These are phyloP conservation scores for Xylaria sp. DNA, from an alignment of 2,329 filamentous ascomycete species.

Conservation along the genomic window DNA sequence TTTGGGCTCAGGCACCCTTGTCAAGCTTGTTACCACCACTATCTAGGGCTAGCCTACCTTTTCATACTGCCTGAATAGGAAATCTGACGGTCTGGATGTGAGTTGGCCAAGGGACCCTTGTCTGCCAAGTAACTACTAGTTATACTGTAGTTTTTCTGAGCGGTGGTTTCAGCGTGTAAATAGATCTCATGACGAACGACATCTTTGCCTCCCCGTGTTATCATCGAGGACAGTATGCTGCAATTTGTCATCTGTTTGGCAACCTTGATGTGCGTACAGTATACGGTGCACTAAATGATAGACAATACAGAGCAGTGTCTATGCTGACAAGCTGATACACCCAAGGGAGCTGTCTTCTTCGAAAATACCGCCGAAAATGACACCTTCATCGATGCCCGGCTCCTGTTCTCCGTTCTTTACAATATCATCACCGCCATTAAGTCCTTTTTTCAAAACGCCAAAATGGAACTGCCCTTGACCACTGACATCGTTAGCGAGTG, in stretches of 20 bases:
- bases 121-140: constrained; percentile 4
- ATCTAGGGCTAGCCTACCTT: background rate
- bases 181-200: background rate
- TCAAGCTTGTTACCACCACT: background rate
- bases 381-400: constrained; percentile 21
- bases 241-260: background rate
- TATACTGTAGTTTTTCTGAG: background rate
- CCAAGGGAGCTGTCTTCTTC: constrained; percentile 28
- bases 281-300: background rate
- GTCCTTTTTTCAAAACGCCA: constrained; percentile 28
- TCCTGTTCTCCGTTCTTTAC: constrained; percentile 30
- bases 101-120: constrained; percentile 9
- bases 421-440: constrained; percentile 25
- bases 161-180: constrained; percentile 9
- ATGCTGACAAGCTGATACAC: constrained; percentile 28
- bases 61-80: background rate
- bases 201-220: background rate
- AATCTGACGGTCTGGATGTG: background rate
- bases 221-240: background rate
- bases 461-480: constrained; percentile 30
- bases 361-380: constrained; percentile 31
- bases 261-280: background rate
- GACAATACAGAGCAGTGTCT: background rate
- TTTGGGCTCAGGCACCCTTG: background rate
- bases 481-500: constrained; percentile 25